Evolutionary conservation across 2,329 filamentous ascomycete species (phyloP).

Genomic region (Dactylellina leptospora): DNA sequence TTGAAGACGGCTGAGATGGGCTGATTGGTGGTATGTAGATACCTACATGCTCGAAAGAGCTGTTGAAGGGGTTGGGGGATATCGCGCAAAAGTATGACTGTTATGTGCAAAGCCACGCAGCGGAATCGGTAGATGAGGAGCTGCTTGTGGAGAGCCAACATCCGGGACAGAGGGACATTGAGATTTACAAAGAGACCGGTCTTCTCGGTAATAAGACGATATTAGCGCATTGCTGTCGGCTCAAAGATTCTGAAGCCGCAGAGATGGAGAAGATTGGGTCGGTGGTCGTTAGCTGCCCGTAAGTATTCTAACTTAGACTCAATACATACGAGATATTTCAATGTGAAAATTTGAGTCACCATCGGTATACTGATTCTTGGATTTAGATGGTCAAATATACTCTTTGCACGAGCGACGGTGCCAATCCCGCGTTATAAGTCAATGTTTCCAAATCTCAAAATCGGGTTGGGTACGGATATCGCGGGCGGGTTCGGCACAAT

Average conservation of each 20-base stretch:
- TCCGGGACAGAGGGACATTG: constrained; percentile 54
- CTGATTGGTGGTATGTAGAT: constrained; percentile 42
- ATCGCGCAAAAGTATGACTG: constrained; percentile 63
- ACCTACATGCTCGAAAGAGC: constrained; percentile 64
- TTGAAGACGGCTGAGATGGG: not conserved
- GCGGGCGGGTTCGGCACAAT: constrained; percentile 55
- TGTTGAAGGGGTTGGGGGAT: constrained; percentile 67
- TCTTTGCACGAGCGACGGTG: constrained; percentile 56
- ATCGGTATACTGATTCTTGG: not conserved
- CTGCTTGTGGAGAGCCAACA: constrained; percentile 52
- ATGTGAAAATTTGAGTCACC: not conserved
- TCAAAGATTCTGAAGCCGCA: constrained; percentile 67
- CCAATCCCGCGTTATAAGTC: constrained; percentile 53
- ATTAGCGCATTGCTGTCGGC: constrained; percentile 73
- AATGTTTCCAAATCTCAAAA: constrained; percentile 52
- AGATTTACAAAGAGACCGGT: constrained; percentile 49
- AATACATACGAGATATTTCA: not conserved
- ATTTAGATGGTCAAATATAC: constrained; percentile 55
- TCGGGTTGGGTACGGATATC: constrained; percentile 56
- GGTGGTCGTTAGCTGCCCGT: constrained; percentile 55
- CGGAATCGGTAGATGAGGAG: constrained; percentile 55
- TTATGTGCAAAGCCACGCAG: constrained; percentile 56
- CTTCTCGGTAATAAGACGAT: constrained; percentile 68
- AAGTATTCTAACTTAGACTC: constrained; percentile 15
- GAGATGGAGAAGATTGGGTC: constrained; percentile 51